phyloP scores from a whole-genome alignment of 2,329 filamentous ascomycete species.

The Epicoccum sorghinum region DNA sequence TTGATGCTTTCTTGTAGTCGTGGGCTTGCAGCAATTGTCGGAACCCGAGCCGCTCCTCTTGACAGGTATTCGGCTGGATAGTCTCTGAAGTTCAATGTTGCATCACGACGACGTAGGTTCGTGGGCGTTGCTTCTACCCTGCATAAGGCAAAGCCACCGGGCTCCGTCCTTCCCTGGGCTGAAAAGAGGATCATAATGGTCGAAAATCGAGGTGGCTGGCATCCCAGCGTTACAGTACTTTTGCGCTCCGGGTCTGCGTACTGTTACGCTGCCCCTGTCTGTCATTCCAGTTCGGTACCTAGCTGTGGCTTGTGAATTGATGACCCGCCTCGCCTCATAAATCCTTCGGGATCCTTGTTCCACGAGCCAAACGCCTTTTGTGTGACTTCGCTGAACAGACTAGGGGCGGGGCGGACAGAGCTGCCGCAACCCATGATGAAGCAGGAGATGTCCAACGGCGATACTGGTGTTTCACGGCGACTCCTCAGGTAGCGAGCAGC shows the following conservation, averaged over 20 bases:
- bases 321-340: constrained; percentile 11
- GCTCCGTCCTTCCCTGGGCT: constrained; percentile 3
- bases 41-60: background rate
- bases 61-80: background rate
- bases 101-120: constrained; percentile 16
- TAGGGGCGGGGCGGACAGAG: background rate
- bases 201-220: constrained; percentile 13
- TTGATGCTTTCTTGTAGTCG: background rate
- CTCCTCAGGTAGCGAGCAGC: background rate
- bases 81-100: background rate
- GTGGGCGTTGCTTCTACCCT: constrained; percentile 1
- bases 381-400: background rate
- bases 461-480: constrained; percentile 3
- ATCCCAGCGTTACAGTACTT: constrained; percentile 8
- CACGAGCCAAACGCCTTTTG: constrained; percentile 11
- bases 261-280: constrained; percentile 13
- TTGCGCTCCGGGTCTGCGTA: background rate
- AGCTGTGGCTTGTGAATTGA: constrained; percentile 16
- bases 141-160: constrained; percentile 8
- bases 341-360: constrained; percentile 17
- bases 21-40: background rate
- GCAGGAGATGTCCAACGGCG: constrained; percentile 1
- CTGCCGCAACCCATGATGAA: background rate
- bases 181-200: constrained; percentile 4
- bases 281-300: constrained; percentile 1